Conservation (phyloP, 2,329 filamentous ascomycete species). For the Cytospora piceae region DNA sequence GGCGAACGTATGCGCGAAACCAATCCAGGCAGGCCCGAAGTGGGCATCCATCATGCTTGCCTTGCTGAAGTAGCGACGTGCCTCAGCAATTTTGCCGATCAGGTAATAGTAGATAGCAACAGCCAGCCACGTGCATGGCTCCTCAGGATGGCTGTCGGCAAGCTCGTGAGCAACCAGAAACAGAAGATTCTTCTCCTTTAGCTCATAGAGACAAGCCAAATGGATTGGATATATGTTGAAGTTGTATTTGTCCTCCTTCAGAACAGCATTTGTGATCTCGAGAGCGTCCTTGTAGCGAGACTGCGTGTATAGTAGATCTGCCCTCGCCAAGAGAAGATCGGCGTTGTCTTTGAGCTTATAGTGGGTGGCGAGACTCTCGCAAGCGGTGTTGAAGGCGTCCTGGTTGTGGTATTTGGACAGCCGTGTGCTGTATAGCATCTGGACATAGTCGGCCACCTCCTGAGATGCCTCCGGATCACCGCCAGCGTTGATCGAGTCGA, state of each 20-base stretch:
- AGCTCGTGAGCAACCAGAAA: conserved; percentile 93
- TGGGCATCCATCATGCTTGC: conserved; percentile 97
- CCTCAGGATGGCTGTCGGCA: conserved; percentile 86
- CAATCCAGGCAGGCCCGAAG: conserved; percentile 97
- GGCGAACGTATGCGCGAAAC: conserved; percentile 97
- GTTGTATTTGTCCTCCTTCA: conserved; percentile 85
- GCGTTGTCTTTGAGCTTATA: conserved; percentile 87
- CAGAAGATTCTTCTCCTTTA: conserved; percentile 82
- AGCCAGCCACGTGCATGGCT: conserved; percentile 90
- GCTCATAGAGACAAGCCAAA: conserved; percentile 86
- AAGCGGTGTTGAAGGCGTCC: conserved; percentile 78
- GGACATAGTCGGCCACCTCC: conserved; percentile 90
- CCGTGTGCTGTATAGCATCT: conserved; percentile 93
- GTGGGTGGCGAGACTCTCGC: conserved; percentile 89
- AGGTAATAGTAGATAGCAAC: conserved; percentile 94
- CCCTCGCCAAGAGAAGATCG: conserved; percentile 86
- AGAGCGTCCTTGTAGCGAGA: conserved; percentile 88
- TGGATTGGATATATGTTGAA: conserved; percentile 89
- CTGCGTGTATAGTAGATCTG: conserved; percentile 91
- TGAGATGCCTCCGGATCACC: conserved; percentile 67
- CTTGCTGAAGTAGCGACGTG: conserved; percentile 94
- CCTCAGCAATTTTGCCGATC: conserved; percentile 88
- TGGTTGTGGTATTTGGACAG: conserved; percentile 95
- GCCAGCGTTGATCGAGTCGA: conserved; percentile 74
- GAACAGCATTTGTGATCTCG: conserved; percentile 78